Evolutionary conservation across 306 rosid species (phyloP).

Genomic region (Castanea sativa): DNA sequence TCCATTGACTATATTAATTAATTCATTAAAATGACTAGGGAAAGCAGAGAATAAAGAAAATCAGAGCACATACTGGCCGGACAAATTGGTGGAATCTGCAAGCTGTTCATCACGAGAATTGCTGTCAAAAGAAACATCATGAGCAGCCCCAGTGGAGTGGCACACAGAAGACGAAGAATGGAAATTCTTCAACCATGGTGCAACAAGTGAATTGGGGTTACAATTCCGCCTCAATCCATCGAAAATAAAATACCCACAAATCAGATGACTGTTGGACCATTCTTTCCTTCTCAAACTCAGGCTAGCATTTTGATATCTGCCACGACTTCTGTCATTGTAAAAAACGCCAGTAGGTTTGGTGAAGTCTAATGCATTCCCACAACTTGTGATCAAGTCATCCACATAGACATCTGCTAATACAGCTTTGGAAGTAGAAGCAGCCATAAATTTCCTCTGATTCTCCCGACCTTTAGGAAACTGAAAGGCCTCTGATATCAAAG

Average conservation of each 20-base stretch:
- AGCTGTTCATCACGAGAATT: conserved; percentile 47
- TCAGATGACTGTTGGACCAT: conserved; percentile 29
- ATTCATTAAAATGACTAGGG: neutral
- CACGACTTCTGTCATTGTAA: conserved; percentile 41
- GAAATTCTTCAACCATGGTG: conserved; percentile 39
- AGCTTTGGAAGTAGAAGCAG: conserved; percentile 64
- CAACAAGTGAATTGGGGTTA: conserved; percentile 29
- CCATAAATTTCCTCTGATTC: conserved; percentile 45
- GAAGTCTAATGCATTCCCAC: conserved; percentile 37
- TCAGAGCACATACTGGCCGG: conserved; percentile 50
- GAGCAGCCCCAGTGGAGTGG: conserved; percentile 55
- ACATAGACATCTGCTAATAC: conserved; percentile 61
- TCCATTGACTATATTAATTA: too few species aligned
- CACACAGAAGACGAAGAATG: conserved; percentile 33
- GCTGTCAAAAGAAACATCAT: conserved; percentile 55
- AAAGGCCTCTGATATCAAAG: conserved; percentile 14
- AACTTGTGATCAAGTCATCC: conserved; percentile 47
- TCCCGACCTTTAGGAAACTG: conserved; percentile 14
- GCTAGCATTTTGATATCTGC: conserved; percentile 38
- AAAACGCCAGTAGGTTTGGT: conserved; percentile 50
- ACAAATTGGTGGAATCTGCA: conserved; percentile 34
- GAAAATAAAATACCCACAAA: conserved; percentile 21
- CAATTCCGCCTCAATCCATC: conserved; percentile 33
- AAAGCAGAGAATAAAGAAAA: neutral
- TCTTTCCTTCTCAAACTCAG: conserved; percentile 54